Percentiles rank a stretch among this genome's conserved stretches.
phyloP scores from a whole-genome alignment of 176 grass and related monocot species.

The Raddia distichophylla region DNA sequence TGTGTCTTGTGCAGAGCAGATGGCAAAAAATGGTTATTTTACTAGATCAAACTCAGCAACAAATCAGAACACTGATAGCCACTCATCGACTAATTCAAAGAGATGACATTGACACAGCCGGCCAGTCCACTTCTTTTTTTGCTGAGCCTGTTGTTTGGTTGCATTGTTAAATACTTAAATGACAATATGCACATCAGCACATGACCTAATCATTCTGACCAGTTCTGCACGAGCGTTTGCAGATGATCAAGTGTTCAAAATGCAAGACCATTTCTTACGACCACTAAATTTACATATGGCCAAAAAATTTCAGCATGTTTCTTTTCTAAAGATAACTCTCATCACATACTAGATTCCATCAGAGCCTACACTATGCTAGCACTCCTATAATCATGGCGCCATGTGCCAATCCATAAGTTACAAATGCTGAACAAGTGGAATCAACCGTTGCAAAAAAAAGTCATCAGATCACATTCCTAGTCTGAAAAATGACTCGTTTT shows the following conservation, averaged over 20 bases:
- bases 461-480: not conserved
- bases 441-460: not conserved
- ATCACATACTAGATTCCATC: not conserved
- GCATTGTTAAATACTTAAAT: constrained; percentile 17
- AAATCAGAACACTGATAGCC: constrained; percentile 6
- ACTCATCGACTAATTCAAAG: not conserved
- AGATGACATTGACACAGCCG: not conserved
- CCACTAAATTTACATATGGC: not conserved
- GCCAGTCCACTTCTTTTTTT: not conserved
- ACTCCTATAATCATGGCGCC: constrained; percentile 19
- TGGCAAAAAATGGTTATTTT: not conserved
- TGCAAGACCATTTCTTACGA: constrained; percentile 15
- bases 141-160: not conserved
- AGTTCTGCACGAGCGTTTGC: not conserved
- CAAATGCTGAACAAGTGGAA: not conserved
- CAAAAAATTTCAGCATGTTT: not conserved
- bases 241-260: not conserved
- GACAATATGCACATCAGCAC: not conserved
- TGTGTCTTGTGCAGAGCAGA: not conserved
- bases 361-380: not conserved
- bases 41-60: not conserved
- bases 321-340: not conserved
- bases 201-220: constrained; percentile 2
- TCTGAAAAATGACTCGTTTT: not conserved
- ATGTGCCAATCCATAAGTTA: not conserved